Base-by-base conservation (phyloP, 306 rosid genomes). In the Vigna nakashimae region DNA sequence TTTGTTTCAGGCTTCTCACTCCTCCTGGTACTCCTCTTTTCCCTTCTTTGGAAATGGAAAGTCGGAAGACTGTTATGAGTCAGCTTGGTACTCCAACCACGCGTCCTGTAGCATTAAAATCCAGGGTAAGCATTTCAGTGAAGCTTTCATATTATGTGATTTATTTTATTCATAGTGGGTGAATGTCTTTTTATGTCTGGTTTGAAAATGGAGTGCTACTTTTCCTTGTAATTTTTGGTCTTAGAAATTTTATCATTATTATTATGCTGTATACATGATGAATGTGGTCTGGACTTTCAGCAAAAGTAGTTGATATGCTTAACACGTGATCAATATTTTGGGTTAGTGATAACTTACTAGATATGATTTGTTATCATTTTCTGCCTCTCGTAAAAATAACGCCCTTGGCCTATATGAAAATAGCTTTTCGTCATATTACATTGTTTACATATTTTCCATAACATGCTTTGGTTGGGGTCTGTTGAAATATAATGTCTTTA, bases 11-110 rank as follows among this genome's bases (percentile, higher is more conserved):
- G 98, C 97, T 94, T 82, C 82, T 94, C 50, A 94, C 98, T 53
- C 98, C 98, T 69, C 98, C 98, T 4, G 96, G 98, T 56, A 94
- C 98, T 79, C 98, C 98, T 60, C 96, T 94, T 84, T 94, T 94
- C 86, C 96, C 98, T 86, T 94, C 98, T 79, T 74, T 94, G 94
- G 98, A 91, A 84, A 88, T 87, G 88, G 98, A 89, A 76, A 82
- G 90, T 55, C 94, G 85, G 72, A 90, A 86, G 89, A 90, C 93
- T 45, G 70, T 85, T 32, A 91, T 89, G 96, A 85, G 90, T 83
- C 93, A 94, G 79, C 92, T 86, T 69, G 96, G 88, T 63, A 88
- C 90, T 65, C 90, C 90, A 84, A 85, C 80, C 70, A 80, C 91
- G 69, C 97, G 96, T 34, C 91, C 94, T 55, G 84, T 85, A 24